Evolutionary conservation across 805 yeast species (phyloP), one percentile per base, ranked within the genome.

Genomic region (Barnettozyma populi): DNA sequence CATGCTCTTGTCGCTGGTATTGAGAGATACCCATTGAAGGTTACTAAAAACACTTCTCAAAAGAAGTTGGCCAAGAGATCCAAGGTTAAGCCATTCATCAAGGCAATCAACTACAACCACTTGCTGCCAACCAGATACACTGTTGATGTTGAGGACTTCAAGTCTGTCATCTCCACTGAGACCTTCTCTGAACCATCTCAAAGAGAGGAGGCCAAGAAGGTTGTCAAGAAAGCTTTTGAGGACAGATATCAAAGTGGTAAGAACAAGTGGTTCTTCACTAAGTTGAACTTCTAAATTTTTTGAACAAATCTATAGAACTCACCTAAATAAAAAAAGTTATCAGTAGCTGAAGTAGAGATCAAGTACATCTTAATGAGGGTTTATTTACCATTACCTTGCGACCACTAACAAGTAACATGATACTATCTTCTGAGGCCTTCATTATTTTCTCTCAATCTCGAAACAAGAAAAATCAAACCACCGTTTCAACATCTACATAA

Each of bases 211-310:
- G 98, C 98, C 71, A 94, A 90, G 87, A 92, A 94, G 83, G 90
- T 84, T 72, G 89, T 94, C 75, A 94, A 89, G 88, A 87, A 90
- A 84, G 96, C 96, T 73, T 92, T 94, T 71, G 99, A 94, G 81
- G 96, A 92, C 80, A 89, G 90, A 84, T 96, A 92, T 83, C 95
- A 87, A 76, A 89, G 97, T 72, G 99, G 99, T 75, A 90, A 94
- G 86, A 92, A 92, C 90, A 90, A 90, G 80, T 94, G 99, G 99
- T 94, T 94, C 84, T 94, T 94, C 90, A 84, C 96, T 76, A 94
- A 94, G 81, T 85, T 88, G 73, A 83, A 85, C 79, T 88, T 88
- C 79, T 88, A 86, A 54, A 43, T 18, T 29, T 29, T 11, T 35
- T 25, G 32, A 43, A 44, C 31, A 23, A 27, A 7, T 39, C 20